These are phyloP conservation scores for Clavispora phyllophila DNA, from an alignment of 805 yeast genomes.

Conservation along the genomic window DNA sequence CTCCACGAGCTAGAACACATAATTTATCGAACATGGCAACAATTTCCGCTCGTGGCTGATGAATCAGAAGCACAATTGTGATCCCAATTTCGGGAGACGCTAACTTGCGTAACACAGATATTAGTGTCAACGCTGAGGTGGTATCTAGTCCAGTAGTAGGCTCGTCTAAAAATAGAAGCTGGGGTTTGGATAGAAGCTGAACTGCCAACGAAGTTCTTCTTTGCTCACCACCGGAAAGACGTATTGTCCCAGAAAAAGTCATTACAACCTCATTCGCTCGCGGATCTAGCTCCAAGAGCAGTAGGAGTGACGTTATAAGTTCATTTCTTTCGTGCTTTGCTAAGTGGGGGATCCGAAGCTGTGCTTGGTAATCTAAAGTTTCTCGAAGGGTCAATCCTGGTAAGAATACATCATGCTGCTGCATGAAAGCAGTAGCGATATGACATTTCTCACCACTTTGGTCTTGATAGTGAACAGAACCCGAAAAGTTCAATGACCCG, in stretches of 20 bases:
- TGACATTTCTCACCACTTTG: slow-evolving; percentile 3
- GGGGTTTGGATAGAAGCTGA: slow-evolving; percentile 72
- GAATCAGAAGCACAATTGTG: slow-evolving; percentile 71
- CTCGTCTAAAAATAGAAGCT: slow-evolving; percentile 74
- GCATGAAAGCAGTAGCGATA: slow-evolving; percentile 53
- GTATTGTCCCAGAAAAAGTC: slow-evolving; percentile 43
- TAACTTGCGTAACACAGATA: slow-evolving; percentile 52
- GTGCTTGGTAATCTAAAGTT: slow-evolving; percentile 66
- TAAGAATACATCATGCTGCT: slow-evolving; percentile 69
- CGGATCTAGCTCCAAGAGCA: slow-evolving; percentile 61
- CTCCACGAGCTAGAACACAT: slow-evolving; percentile 59
- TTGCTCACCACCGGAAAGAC: slow-evolving; percentile 82
- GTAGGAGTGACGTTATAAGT: slow-evolving; percentile 56
- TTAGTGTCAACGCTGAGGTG: slow-evolving; percentile 61
- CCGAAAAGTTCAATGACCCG: slow-evolving; percentile 37
- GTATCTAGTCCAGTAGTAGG: slow-evolving; percentile 89
- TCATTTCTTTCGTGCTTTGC: slow-evolving; percentile 40
- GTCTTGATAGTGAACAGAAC: slow-evolving; percentile 33
- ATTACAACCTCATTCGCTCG: slow-evolving; percentile 58
- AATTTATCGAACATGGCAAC: slow-evolving; percentile 62
- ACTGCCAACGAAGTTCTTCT: slow-evolving; percentile 73
- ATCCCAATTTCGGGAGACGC: slow-evolving; percentile 50
- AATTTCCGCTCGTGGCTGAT: slow-evolving; percentile 81
- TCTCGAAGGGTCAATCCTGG: slow-evolving; percentile 73
- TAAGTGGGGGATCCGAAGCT: slow-evolving; percentile 52